Conservation (phyloP, 257 asterid genomes). For the Lantana camara region DNA sequence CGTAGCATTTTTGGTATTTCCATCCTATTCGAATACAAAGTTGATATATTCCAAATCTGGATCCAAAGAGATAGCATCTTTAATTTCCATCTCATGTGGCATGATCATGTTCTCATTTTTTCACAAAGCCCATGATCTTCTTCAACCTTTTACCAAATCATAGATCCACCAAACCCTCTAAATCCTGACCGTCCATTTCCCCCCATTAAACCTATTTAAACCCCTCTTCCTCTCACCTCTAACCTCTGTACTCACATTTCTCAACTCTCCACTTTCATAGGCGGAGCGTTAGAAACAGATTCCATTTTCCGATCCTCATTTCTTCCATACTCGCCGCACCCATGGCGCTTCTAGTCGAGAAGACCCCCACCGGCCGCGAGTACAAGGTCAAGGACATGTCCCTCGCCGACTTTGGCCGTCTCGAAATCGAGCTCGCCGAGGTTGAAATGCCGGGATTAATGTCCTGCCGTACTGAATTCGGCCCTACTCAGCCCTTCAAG, state of each 20-base stretch:
- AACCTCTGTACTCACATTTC: neutral
- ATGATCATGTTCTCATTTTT: neutral
- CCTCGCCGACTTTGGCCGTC: constrained; percentile 89
- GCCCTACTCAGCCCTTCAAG: constrained; percentile 74
- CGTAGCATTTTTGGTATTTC: no score
- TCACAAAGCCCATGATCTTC: neutral
- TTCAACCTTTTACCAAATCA: constrained; percentile 25
- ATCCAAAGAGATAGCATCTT: neutral
- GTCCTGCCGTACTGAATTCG: constrained; percentile 72
- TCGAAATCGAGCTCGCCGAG: constrained; percentile 86
- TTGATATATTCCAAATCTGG: no score
- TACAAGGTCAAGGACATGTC: constrained; percentile 94
- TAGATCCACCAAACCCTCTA: constrained; percentile 51
- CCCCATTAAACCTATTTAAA: constrained; percentile 37
- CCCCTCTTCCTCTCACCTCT: neutral
- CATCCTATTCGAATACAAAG: no score
- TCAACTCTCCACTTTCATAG: neutral
- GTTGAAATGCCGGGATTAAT: constrained; percentile 90
- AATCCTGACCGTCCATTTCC: constrained; percentile 41
- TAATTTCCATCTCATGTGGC: neutral
- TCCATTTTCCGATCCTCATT: neutral
- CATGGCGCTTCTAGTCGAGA: constrained; percentile 79
- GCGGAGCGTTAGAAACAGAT: neutral
- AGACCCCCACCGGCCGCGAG: constrained; percentile 77
- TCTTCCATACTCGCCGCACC: neutral